These are phyloP conservation scores for Phaeomoniella chlamydospora DNA, from an alignment of 2,329 filamentous ascomycete genomes.

Conservation along the genomic window DNA sequence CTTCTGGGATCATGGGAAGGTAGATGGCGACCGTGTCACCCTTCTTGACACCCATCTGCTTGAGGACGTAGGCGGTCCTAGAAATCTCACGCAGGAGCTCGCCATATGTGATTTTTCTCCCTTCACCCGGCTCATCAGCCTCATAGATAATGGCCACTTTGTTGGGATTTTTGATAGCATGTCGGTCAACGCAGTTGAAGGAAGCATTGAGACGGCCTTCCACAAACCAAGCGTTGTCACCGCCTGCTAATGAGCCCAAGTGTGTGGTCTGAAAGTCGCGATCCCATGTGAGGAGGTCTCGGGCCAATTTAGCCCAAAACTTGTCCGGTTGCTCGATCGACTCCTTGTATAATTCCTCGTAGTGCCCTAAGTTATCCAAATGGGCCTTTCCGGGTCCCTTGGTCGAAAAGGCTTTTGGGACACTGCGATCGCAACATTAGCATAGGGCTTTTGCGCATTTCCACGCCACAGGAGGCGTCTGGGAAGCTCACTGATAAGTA, in stretches of 20 bases:
- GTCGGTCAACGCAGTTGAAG: constrained; percentile 94
- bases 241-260: constrained; percentile 58
- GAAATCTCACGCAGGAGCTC: constrained; percentile 90
- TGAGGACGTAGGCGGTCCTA: constrained; percentile 71
- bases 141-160: constrained; percentile 97
- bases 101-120: constrained; percentile 80
- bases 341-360: constrained; percentile 55
- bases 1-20: constrained; percentile 97
- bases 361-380: constrained; percentile 44
- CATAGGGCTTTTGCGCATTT: not conserved
- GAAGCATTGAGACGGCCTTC: constrained; percentile 90
- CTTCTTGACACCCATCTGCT: constrained; percentile 92
- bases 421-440: constrained; percentile 14
- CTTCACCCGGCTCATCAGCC: constrained; percentile 77
- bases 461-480: not conserved
- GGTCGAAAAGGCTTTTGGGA: constrained; percentile 39
- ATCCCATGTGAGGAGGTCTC: constrained; percentile 81
- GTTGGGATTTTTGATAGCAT: constrained; percentile 88
- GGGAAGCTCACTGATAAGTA: constrained; percentile 25
- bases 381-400: constrained; percentile 49
- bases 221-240: constrained; percentile 87
- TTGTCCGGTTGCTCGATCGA: constrained; percentile 79
- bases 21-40: constrained; percentile 96
- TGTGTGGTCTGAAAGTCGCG: constrained; percentile 83
- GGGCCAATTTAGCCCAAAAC: constrained; percentile 80